Base-by-base conservation (phyloP, 2,329 filamentous ascomycete genomes). In the Aspergillus intermedius region DNA sequence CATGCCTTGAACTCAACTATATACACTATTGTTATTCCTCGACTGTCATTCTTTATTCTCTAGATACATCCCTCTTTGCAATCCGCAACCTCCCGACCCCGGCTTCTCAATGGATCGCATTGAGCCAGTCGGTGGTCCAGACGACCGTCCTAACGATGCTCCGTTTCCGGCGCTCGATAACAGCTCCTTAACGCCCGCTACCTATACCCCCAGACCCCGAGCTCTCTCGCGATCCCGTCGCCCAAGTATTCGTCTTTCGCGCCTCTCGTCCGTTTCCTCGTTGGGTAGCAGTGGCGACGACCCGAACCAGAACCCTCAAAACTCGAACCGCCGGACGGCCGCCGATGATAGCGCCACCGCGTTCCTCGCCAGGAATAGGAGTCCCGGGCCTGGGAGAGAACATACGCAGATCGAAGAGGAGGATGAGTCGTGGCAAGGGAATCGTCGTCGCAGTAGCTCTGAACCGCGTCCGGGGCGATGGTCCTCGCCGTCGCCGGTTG, bases 381-480 rank as follows among this genome's bases (percentile, higher is more conserved):
- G 13, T 28, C 28, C 17, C 21, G 28, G 30, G 10, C 34, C 37
- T 3, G 10, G 15, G 15, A 19, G 37, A 21, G 37, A 40, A 40
- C 15, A 12, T 12, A 8, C n/a, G 10, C 37, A 15, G 37, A 40
- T 21, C 4, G 25, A 30, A 7, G 58, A 61, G 42, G 62, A 59
- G 37, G 60, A 63, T 44, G 61, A 66, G 48, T 52, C 55, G 23
- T 56, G 54, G 51, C 54, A 61, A 44, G 54, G 51, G 8, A 60
- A 56, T 17, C 64, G 69, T 35, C 67, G 69, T 37, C 68, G 69
- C 53, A 72, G 69, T 52, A 71, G 53, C 48, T 72, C 69, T 15
- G 69, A 72, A 44, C 69, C 69, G 17, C 67, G 65, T 40, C 65
- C 58, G 10, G 61, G 62, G 21, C 62, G 62, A 32, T 68, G 59